These are phyloP conservation scores for Candida oleophila DNA, from an alignment of 805 yeast genomes.

Conservation along the genomic window DNA sequence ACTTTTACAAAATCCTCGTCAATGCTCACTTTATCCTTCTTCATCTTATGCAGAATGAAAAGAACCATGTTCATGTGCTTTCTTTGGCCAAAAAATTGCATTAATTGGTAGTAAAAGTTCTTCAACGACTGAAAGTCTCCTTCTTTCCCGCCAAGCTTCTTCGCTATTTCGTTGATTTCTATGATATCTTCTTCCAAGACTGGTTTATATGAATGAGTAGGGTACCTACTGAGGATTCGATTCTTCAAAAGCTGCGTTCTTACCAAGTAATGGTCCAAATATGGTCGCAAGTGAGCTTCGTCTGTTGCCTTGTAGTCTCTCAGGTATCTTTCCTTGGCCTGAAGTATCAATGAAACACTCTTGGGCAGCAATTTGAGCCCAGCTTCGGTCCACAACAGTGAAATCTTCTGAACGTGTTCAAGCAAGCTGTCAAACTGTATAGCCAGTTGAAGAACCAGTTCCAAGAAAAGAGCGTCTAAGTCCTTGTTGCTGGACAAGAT, in stretches of 20 bases:
- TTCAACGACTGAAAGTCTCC: background rate
- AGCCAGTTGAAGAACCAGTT: conserved; percentile 24
- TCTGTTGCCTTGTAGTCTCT: background rate
- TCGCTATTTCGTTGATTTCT: conserved; percentile 17
- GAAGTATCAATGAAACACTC: conserved; percentile 24
- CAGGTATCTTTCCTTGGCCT: conserved; percentile 7
- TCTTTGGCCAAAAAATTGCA: conserved; percentile 28
- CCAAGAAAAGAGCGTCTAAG: conserved; percentile 24
- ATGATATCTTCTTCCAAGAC: conserved; percentile 23
- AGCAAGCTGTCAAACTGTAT: conserved; percentile 28
- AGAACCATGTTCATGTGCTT: conserved; percentile 28
- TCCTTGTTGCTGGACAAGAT: conserved; percentile 20
- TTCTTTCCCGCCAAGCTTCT: conserved; percentile 6
- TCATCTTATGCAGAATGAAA: conserved; percentile 23
- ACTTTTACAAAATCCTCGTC: conserved; percentile 19
- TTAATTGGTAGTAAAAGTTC: conserved; percentile 26
- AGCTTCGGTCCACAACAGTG: conserved; percentile 26
- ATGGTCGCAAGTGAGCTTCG: background rate
- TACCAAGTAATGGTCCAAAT: conserved; percentile 22
- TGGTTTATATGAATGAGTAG: conserved; percentile 21
- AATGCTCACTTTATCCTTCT: conserved; percentile 19
- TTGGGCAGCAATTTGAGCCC: conserved; percentile 23
- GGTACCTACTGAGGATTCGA: conserved; percentile 25
- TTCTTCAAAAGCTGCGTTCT: conserved; percentile 21
- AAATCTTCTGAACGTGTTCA: conserved; percentile 23